phyloP scores from a whole-genome alignment of 129 eudicot species.

The Arctium minus region DNA sequence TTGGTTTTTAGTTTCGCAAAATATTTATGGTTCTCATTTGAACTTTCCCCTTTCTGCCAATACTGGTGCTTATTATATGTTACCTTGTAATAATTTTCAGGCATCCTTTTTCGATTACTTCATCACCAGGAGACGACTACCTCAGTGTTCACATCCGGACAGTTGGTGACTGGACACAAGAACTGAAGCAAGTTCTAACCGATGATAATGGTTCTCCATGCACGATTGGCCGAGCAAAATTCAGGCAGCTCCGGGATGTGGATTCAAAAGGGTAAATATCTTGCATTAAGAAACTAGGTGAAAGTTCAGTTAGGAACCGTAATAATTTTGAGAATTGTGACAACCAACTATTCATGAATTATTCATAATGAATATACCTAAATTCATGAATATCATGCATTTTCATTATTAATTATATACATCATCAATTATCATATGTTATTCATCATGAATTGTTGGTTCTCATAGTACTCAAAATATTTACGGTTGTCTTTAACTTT shows the following conservation, averaged over 20 bases:
- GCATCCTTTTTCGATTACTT: slow-evolving; percentile 99
- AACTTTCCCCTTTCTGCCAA: neutral
- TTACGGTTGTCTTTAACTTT: neutral
- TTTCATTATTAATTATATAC: no score
- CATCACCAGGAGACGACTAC: slow-evolving; percentile 94
- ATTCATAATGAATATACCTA: no score
- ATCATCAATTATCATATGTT: no score
- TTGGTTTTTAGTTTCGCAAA: neutral
- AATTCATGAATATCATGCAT: no score
- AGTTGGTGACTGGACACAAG: slow-evolving; percentile 98
- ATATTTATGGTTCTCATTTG: neutral
- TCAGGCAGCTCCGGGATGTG: slow-evolving; percentile 45
- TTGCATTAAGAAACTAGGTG: slow-evolving; percentile 2
- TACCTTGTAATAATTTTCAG: slow-evolving; percentile 32
- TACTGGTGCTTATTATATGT: neutral
- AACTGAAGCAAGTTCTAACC: slow-evolving; percentile 74
- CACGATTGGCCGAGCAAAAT: slow-evolving; percentile 75
- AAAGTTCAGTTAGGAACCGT: no score
- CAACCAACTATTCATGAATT: no score
- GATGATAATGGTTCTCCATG: slow-evolving; percentile 51
- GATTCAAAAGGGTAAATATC: slow-evolving; percentile 61
- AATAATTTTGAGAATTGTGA: no score
- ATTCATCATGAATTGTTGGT: no score
- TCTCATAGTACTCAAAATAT: no score
- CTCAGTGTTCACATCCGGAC: slow-evolving; percentile 86